These are phyloP conservation scores for Tulasnella sp. DNA, from an alignment of 768 basidiomycete genomes.

Conservation along the genomic window DNA sequence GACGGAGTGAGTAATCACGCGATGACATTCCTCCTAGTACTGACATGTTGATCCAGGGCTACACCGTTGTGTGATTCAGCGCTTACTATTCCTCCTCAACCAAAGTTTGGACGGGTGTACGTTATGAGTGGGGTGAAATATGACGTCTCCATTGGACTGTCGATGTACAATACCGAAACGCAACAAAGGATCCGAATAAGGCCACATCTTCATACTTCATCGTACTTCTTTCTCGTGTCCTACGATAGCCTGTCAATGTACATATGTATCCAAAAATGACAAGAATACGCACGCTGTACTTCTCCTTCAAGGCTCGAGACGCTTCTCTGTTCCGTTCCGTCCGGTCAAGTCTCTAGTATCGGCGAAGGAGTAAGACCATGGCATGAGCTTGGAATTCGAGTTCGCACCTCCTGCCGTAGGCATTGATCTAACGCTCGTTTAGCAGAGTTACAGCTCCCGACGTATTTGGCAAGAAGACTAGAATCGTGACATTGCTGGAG, in stretches of 20 bases:
- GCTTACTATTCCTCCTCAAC: not conserved
- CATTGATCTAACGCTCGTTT: slow-evolving; percentile 13
- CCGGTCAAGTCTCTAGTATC: slow-evolving; percentile 8
- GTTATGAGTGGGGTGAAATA: not conserved
- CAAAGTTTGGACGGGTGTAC: not conserved
- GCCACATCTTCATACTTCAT: not conserved
- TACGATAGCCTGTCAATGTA: not conserved
- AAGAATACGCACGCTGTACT: not conserved
- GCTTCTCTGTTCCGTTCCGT: slow-evolving; percentile 11
- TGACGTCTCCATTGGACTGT: too few relatives aligned
- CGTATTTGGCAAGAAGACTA: slow-evolving; percentile 15
- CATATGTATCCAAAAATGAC: too few relatives aligned
- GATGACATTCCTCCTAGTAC: too few relatives aligned
- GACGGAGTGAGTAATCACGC: slow-evolving; percentile 44
- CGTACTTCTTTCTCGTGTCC: slow-evolving; percentile 11
- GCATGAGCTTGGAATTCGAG: not conserved
- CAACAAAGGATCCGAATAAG: not conserved
- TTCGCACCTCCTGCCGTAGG: slow-evolving; percentile 16
- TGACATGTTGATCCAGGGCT: too few relatives aligned
- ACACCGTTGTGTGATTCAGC: not conserved
- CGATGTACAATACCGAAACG: too few relatives aligned
- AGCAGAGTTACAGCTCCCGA: slow-evolving; percentile 15
- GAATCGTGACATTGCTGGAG: slow-evolving; percentile 18
- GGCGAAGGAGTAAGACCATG: not conserved
- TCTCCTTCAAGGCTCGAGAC: not conserved